Base-by-base conservation (phyloP, 306 rosid species). In the Calophaca sinica region DNA sequence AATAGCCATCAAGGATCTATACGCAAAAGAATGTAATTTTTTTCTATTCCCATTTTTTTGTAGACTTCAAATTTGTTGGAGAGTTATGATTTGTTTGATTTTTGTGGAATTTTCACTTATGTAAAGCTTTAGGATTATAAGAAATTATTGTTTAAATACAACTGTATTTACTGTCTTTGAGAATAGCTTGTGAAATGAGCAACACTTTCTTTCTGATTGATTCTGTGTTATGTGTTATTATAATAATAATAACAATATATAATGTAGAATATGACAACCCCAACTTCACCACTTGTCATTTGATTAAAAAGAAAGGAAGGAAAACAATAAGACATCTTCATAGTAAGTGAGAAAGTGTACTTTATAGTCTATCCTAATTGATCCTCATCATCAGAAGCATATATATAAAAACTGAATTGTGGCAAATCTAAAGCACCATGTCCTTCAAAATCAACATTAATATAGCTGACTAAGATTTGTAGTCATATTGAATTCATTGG, bases 101-200 rank as follows among this genome's bases (percentile, higher is more conserved):
- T 52, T 79, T 59, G 45, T 73, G 71, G 76, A 57, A 61, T 84
- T 84, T 58, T 81, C 74, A 58, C 76, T 58, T 28, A 66, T 85
- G 86, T 78, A 85, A 81, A 81, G 83, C 49, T 79, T 80, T 81
- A 77, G 81, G 73, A 76, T 54, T 33, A 20, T 20, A 73, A 66
- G 81, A 53, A 42, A 67, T 68, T 73, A 63, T 77, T 77, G 75
- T 54, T 73, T 29, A 52, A 81, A 78, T 64, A 81, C 62, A 80
- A 55, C 36, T 84, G 78, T 81, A 84, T 81, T 69, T 81, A 77
- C 14, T 48, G 14, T 49, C 31, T 77, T 66, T 0, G 31, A 69
- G 58, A 60, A 67, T 48, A 62, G 80, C 8, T 67, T 76, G 66
- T 69, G 66, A 74, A 69, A 46, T 78, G 77, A 26, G 76, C 12